Percentiles rank a stretch among this genome's conserved stretches.
Conservation (phyloP, 2,329 filamentous ascomycete genomes). For the Colletotrichum scovillei region DNA sequence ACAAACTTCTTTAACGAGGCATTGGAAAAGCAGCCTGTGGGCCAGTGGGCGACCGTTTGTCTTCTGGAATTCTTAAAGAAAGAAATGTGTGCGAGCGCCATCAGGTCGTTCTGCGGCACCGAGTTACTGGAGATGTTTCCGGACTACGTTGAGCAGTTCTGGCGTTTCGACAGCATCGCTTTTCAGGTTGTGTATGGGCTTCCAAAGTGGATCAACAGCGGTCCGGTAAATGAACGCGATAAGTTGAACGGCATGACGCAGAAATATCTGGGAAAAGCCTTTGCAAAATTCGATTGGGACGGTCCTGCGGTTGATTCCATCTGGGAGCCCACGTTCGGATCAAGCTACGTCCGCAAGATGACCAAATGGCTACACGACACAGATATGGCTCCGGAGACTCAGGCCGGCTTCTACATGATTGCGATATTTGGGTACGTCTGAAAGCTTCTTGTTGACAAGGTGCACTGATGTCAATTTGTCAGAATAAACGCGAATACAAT, state of each 20-base stretch:
- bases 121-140: slow-evolving; percentile 40
- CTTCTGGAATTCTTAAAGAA: slow-evolving; percentile 37
- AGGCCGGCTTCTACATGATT: slow-evolving; percentile 28
- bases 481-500: slow-evolving; percentile 44
- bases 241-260: slow-evolving; percentile 25
- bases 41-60: slow-evolving; percentile 37
- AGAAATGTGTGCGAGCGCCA: slow-evolving; percentile 39
- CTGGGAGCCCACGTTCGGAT: slow-evolving; percentile 45
- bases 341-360: slow-evolving; percentile 37
- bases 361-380: slow-evolving; percentile 37
- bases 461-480: background rate
- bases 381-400: slow-evolving; percentile 33
- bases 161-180: slow-evolving; percentile 40
- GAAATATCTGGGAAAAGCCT: slow-evolving; percentile 31
- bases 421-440: slow-evolving; percentile 13
- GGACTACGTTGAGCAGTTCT: slow-evolving; percentile 40
- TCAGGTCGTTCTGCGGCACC: slow-evolving; percentile 39
- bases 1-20: slow-evolving; percentile 25
- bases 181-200: slow-evolving; percentile 38
- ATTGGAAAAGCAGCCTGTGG: slow-evolving; percentile 29
- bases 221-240: slow-evolving; percentile 36
- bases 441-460: no score
- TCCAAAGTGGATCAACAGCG: slow-evolving; percentile 38
- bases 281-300: slow-evolving; percentile 37
- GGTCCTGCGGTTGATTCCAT: slow-evolving; percentile 28